These are phyloP conservation scores for Pinus albicaulis DNA, from an alignment of 75 land plant genomes.

Conservation along the genomic window DNA sequence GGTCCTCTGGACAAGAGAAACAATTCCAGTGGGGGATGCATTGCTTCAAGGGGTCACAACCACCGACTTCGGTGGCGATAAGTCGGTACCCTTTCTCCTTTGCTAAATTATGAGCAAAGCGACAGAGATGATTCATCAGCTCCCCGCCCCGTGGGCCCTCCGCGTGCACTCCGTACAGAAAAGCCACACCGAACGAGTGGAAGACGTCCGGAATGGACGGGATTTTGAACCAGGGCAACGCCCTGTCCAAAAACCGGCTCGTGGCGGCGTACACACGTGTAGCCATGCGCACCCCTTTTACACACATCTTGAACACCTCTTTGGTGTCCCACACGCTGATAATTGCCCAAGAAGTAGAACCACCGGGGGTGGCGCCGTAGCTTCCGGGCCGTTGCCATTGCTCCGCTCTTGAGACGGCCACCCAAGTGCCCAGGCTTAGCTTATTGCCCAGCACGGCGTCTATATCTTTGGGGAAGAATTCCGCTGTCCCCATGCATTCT, in stretches of 20 bases:
- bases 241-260: conserved; percentile 20
- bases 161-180: conserved; percentile 54
- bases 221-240: conserved; percentile 35
- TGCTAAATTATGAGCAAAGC: conserved; percentile 48
- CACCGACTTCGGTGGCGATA: conserved; percentile 45
- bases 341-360: conserved; percentile 42
- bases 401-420: conserved; percentile 28
- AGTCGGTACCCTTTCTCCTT: conserved; percentile 23
- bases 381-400: neutral
- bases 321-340: conserved; percentile 62
- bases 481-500: conserved; percentile 24
- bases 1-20: conserved; percentile 47
- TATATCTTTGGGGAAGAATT: conserved; percentile 64
- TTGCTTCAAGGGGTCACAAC: conserved; percentile 33
- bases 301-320: conserved; percentile 50
- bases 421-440: conserved; percentile 63
- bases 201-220: conserved; percentile 43
- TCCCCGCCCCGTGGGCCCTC: conserved; percentile 27
- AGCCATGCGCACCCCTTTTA: conserved; percentile 26
- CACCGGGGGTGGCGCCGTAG: neutral
- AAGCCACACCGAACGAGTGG: conserved; percentile 35
- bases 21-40: conserved; percentile 43
- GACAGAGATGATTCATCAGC: conserved; percentile 32
- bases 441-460: conserved; percentile 27
- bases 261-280: conserved; percentile 17